Percentiles rank a stretch among this genome's conserved stretches.
Evolutionary conservation across 176 grass and related monocot species (phyloP).

Genomic region (Carex littledalei): DNA sequence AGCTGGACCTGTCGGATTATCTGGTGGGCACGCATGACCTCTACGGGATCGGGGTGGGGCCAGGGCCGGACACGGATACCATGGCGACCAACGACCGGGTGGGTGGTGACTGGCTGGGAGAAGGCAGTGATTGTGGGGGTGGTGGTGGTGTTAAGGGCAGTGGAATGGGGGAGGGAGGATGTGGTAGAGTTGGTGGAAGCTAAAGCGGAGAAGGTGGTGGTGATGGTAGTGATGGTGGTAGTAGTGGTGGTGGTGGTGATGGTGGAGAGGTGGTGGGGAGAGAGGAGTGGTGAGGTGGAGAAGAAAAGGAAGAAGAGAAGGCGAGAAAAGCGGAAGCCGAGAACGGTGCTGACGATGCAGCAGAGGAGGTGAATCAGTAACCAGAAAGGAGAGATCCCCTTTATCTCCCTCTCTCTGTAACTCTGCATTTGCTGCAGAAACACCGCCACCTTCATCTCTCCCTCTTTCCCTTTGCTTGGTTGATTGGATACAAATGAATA

Average conservation of each 20-base stretch:
- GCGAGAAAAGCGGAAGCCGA: constrained; percentile 91
- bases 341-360: constrained; percentile 69
- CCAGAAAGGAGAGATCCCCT: constrained; percentile 43
- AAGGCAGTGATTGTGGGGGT: constrained; percentile 19
- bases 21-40: constrained; percentile 66
- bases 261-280: constrained; percentile 25
- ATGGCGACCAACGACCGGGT: constrained; percentile 67
- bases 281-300: constrained; percentile 43
- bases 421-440: constrained; percentile 22
- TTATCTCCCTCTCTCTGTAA: constrained; percentile 14
- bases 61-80: constrained; percentile 67
- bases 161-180: constrained; percentile 26
- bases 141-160: constrained; percentile 25
- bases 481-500: too few relatives aligned
- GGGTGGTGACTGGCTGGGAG: constrained; percentile 36
- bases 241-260: constrained; percentile 31
- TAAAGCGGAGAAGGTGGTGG: constrained; percentile 28
- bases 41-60: constrained; percentile 60
- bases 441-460: constrained; percentile 40
- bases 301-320: constrained; percentile 88
- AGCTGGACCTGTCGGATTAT: constrained; percentile 67
- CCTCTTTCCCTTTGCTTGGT: too few relatives aligned
- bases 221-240: constrained; percentile 20
- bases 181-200: background rate
- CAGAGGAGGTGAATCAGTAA: constrained; percentile 75